A percentile compares a stretch with the other conserved stretches of the same genome.
Evolutionary conservation across 2,329 filamentous ascomycete genomes (phyloP).

Genomic region (Ceratocystis albifundus): DNA sequence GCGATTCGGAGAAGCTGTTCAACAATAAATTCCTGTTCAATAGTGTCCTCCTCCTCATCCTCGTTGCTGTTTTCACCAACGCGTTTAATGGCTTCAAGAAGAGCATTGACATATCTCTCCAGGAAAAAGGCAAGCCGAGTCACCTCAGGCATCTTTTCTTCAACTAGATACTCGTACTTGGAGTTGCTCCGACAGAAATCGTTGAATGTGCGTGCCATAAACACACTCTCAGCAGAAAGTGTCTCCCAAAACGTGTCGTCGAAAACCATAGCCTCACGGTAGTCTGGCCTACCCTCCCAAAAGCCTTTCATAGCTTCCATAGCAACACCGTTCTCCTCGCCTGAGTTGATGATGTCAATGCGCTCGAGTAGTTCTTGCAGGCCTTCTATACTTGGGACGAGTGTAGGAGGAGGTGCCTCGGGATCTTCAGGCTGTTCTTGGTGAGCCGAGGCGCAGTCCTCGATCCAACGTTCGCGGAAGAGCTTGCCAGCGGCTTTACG

Average conservation of each 20-base stretch:
- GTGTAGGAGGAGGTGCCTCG: slow-evolving; percentile 37
- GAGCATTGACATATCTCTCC: slow-evolving; percentile 61
- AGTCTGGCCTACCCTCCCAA: slow-evolving; percentile 84
- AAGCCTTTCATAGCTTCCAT: slow-evolving; percentile 92
- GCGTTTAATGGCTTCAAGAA: slow-evolving; percentile 53
- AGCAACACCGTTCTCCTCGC: slow-evolving; percentile 78
- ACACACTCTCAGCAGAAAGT: slow-evolving; percentile 72
- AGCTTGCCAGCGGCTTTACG: slow-evolving; percentile 80
- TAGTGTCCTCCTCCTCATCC: slow-evolving; percentile 67
- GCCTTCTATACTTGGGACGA: slow-evolving; percentile 61
- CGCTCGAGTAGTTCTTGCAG: slow-evolving; percentile 84
- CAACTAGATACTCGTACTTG: slow-evolving; percentile 61
- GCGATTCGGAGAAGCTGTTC: slow-evolving; percentile 91
- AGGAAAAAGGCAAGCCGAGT: slow-evolving; percentile 81
- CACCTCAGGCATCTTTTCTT: slow-evolving; percentile 92
- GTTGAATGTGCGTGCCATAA: slow-evolving; percentile 85
- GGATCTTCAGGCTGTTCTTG: slow-evolving; percentile 49
- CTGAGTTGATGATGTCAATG: slow-evolving; percentile 85
- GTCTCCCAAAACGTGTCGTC: slow-evolving; percentile 70
- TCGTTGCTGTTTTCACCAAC: slow-evolving; percentile 45
- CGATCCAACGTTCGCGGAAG: slow-evolving; percentile 95
- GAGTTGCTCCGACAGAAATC: slow-evolving; percentile 72
- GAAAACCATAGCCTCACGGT: slow-evolving; percentile 59
- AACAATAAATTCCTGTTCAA: slow-evolving; percentile 88
- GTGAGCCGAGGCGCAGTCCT: slow-evolving; percentile 68